Conservation (phyloP, 192 early-diverging fungal genomes). For the Backusella circina region DNA sequence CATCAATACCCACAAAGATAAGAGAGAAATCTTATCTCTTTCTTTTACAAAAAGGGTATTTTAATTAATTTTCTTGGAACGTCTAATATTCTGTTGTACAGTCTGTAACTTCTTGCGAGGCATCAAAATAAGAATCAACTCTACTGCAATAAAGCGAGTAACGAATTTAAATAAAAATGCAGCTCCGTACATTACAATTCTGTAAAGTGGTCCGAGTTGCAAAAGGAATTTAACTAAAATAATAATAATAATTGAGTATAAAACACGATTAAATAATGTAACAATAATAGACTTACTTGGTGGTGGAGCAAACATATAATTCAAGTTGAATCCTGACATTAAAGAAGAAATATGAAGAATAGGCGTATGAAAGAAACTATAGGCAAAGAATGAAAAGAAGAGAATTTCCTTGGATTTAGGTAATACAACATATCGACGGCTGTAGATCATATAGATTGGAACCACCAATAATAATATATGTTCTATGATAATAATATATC, state of each 20-base stretch:
- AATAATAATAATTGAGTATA: neutral
- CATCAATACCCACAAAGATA: neutral
- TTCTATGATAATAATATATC: slow-evolving; percentile 17
- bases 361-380: slow-evolving; percentile 48
- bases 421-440: slow-evolving; percentile 47
- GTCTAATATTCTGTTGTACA: neutral
- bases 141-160: slow-evolving; percentile 24
- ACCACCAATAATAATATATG: slow-evolving; percentile 44
- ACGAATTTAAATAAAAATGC: slow-evolving; percentile 27
- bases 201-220: slow-evolving; percentile 23
- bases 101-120: neutral
- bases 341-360: slow-evolving; percentile 41
- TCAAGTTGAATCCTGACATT: slow-evolving; percentile 41
- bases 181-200: slow-evolving; percentile 24
- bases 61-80: slow-evolving; percentile 9
- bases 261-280: too few relatives aligned
- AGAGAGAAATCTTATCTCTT: neutral
- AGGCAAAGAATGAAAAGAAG: slow-evolving; percentile 46
- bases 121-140: slow-evolving; percentile 4
- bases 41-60: slow-evolving; percentile 1
- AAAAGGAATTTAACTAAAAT: slow-evolving; percentile 23
- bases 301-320: slow-evolving; percentile 49
- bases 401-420: slow-evolving; percentile 41
- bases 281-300: slow-evolving; percentile 35
- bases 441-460: slow-evolving; percentile 51